Conservation (phyloP, 176 grass and related monocot species). For the Aegilops bicornis region DNA sequence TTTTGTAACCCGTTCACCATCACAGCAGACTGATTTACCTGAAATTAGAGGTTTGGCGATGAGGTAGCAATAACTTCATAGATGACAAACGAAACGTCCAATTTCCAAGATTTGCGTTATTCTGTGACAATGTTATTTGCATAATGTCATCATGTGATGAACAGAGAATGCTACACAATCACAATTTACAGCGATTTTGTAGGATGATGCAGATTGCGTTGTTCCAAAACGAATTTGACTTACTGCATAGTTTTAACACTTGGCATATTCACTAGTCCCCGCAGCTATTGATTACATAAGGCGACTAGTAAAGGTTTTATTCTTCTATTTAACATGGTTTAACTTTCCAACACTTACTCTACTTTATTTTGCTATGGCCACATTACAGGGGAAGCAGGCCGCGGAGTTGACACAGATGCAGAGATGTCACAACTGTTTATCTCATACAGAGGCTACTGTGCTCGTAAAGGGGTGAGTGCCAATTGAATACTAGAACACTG, state of each 20-base stretch:
- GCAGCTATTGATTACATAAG: background rate
- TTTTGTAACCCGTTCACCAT: background rate
- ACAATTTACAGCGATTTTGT: background rate
- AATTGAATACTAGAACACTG: constrained; percentile 6
- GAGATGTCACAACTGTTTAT: constrained; percentile 66
- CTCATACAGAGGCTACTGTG: constrained; percentile 77
- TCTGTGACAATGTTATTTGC: background rate
- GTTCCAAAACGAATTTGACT: background rate
- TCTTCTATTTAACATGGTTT: background rate
- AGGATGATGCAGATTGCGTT: background rate
- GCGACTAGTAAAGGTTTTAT: background rate
- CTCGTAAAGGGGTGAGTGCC: constrained; percentile 75
- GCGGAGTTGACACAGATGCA: constrained; percentile 50
- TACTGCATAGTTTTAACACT: background rate
- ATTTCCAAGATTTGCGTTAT: background rate
- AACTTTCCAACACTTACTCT: background rate
- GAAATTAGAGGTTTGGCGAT: background rate
- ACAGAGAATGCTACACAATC: background rate
- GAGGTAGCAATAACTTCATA: background rate
- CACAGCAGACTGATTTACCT: background rate
- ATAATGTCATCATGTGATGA: background rate
- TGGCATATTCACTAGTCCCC: background rate
- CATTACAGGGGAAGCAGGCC: constrained; percentile 44
- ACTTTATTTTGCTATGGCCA: constrained; percentile 21
- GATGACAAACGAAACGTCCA: background rate